Conservation (phyloP, 2,329 filamentous ascomycete species). For the Chaetomium olivaceum region DNA sequence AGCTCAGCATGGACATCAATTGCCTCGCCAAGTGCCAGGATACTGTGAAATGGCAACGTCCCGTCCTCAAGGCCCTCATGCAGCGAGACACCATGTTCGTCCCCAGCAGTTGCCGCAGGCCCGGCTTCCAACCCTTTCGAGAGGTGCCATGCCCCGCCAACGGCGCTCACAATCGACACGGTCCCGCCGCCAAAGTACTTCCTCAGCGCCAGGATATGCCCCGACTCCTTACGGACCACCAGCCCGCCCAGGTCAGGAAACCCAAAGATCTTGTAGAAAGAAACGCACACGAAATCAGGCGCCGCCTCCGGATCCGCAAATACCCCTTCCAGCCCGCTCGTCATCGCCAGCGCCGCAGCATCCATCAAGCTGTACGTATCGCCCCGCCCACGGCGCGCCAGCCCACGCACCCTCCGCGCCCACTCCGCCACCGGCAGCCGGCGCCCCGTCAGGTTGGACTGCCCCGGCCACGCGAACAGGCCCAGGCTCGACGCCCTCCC, state of each 20-base stretch:
- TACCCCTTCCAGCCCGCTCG: conserved; percentile 53
- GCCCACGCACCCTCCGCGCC: conserved; percentile 44
- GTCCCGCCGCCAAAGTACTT: conserved; percentile 71
- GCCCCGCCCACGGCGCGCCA: conserved; percentile 29
- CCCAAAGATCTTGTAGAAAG: conserved; percentile 68
- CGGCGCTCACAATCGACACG: conserved; percentile 58
- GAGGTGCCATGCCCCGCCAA: conserved; percentile 55
- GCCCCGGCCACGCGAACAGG: conserved; percentile 65
- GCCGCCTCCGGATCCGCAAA: conserved; percentile 53
- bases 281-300: conserved; percentile 62
- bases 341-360: conserved; percentile 65
- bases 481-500: conserved; percentile 37
- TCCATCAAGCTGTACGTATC: conserved; percentile 59
- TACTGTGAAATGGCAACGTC: conserved; percentile 65
- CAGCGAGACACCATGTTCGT: conserved; percentile 41
- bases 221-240: conserved; percentile 57
- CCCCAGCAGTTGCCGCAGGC: not conserved
- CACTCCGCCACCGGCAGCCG: conserved; percentile 62
- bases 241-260: conserved; percentile 65
- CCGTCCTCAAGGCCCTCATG: conserved; percentile 68
- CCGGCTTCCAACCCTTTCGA: conserved; percentile 47
- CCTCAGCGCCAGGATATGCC: conserved; percentile 54
- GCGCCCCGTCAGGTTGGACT: conserved; percentile 69
- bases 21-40: conserved; percentile 61
- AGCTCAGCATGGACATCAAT: conserved; percentile 57